Conservation (phyloP, 805 yeast genomes). For the Hemisphaericaspora nanyangensis region DNA sequence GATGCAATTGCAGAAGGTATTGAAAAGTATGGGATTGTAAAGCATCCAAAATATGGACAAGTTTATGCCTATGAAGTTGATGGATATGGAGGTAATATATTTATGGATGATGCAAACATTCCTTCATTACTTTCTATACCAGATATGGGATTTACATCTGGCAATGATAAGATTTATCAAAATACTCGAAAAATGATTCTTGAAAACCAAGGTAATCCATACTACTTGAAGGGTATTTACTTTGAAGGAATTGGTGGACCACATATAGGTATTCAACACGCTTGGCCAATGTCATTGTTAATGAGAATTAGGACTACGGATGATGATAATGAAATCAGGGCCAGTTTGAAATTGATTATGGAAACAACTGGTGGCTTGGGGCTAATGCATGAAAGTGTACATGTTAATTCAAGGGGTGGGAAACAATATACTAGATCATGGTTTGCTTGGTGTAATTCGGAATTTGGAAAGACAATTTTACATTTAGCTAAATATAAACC, state of each 20-base stretch:
- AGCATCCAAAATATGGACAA: conserved; percentile 65
- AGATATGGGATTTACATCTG: conserved; percentile 60
- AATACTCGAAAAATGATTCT: conserved; percentile 78
- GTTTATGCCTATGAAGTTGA: conserved; percentile 89
- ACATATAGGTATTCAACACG: conserved; percentile 73
- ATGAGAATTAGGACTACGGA: conserved; percentile 71
- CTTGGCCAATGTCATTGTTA: conserved; percentile 90
- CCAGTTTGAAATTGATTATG: conserved; percentile 48
- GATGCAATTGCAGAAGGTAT: conserved; percentile 51
- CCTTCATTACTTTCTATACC: conserved; percentile 82
- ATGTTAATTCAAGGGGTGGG: conserved; percentile 53
- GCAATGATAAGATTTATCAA: conserved; percentile 57
- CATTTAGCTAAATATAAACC: conserved; percentile 74
- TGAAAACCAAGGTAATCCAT: conserved; percentile 71
- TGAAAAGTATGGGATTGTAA: conserved; percentile 57
- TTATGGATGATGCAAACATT: conserved; percentile 90
- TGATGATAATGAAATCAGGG: conserved; percentile 63
- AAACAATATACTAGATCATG: conserved; percentile 70
- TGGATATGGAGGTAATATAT: conserved; percentile 68
- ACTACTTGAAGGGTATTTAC: conserved; percentile 56
- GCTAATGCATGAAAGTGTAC: conserved; percentile 76
- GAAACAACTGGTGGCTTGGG: conserved; percentile 71
- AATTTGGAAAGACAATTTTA: conserved; percentile 82
- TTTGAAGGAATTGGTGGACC: conserved; percentile 90
- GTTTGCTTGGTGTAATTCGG: conserved; percentile 95